These are phyloP conservation scores for Tetracladium marchalianum DNA, from an alignment of 495 filamentous ascomycete species.

Conservation along the genomic window DNA sequence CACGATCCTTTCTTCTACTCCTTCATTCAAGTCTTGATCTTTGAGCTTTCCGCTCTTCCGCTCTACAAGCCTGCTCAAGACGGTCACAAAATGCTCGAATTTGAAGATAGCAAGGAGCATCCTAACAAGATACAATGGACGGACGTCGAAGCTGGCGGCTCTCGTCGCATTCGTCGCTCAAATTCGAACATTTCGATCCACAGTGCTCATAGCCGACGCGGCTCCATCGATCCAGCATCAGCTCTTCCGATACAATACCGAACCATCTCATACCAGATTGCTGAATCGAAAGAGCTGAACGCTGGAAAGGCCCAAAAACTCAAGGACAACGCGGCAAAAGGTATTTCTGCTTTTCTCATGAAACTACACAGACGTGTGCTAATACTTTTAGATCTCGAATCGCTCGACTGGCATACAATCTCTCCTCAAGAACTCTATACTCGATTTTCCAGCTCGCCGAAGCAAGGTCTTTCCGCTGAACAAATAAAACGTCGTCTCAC, in stretches of 20 bases:
- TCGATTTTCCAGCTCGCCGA: conserved; percentile 38
- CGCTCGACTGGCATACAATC: conserved; percentile 48
- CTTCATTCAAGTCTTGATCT: too few relatives aligned
- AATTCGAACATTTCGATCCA: conserved; percentile 16
- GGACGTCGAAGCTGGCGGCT: neutral
- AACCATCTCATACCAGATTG: conserved; percentile 43
- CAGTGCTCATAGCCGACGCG: conserved; percentile 10
- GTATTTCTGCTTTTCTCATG: too few relatives aligned
- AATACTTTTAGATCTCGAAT: conserved; percentile 25
- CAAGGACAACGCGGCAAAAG: conserved; percentile 21
- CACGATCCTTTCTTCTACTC: too few relatives aligned
- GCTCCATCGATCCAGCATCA: conserved; percentile 34
- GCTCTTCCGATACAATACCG: conserved; percentile 44
- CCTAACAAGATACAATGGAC: neutral
- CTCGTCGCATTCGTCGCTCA: neutral
- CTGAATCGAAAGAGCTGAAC: conserved; percentile 34
- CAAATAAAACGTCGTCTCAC: conserved; percentile 36
- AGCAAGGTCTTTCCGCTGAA: conserved; percentile 39
- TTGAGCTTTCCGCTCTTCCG: too few relatives aligned
- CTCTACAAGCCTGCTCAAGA: neutral
- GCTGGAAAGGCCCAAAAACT: conserved; percentile 26
- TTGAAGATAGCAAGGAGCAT: neutral
- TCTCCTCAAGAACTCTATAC: conserved; percentile 41
- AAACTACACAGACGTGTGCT: too few relatives aligned
- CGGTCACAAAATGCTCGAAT: neutral